Conservation (phyloP, 306 rosid species). For the Casuarina glauca region DNA sequence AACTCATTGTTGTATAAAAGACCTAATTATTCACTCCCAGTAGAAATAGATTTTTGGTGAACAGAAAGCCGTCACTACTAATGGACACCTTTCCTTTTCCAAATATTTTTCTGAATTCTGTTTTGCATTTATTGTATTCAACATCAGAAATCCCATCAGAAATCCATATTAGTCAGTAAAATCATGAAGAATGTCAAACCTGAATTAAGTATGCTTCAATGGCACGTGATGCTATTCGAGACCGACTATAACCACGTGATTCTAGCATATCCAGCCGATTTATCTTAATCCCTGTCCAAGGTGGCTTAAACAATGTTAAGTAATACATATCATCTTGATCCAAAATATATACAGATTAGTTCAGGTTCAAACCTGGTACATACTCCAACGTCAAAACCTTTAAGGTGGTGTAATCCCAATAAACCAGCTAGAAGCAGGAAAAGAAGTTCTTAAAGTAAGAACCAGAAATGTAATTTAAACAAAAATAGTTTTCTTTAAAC, state of each 20-base stretch:
- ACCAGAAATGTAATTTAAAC: neutral
- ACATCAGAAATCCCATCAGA: conserved; percentile 22
- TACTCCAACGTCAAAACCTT: conserved; percentile 93
- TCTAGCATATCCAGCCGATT: conserved; percentile 59
- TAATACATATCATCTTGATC: neutral
- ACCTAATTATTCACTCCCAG: no score
- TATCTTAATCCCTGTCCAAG: conserved; percentile 68
- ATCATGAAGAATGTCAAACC: conserved; percentile 43
- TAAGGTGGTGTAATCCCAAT: conserved; percentile 87
- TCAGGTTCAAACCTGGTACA: conserved; percentile 79
- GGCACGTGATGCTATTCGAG: conserved; percentile 68
- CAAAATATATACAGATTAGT: conserved; percentile 18
- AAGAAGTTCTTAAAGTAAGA: conserved; percentile 10
- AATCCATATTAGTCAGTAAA: neutral
- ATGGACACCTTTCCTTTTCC: no score
- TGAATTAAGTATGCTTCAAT: conserved; percentile 93
- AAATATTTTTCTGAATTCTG: no score
- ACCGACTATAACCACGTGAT: conserved; percentile 61
- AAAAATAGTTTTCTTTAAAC: neutral
- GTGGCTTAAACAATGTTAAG: conserved; percentile 15
- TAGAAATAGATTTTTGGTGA: no score
- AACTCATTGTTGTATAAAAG: no score
- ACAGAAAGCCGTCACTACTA: no score
- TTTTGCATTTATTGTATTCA: neutral
- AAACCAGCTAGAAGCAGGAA: conserved; percentile 57